Percentiles rank a stretch among this genome's conserved stretches.
phyloP scores from a whole-genome alignment of 192 early-diverging fungal species.

The Spizellomyces sp. region DNA sequence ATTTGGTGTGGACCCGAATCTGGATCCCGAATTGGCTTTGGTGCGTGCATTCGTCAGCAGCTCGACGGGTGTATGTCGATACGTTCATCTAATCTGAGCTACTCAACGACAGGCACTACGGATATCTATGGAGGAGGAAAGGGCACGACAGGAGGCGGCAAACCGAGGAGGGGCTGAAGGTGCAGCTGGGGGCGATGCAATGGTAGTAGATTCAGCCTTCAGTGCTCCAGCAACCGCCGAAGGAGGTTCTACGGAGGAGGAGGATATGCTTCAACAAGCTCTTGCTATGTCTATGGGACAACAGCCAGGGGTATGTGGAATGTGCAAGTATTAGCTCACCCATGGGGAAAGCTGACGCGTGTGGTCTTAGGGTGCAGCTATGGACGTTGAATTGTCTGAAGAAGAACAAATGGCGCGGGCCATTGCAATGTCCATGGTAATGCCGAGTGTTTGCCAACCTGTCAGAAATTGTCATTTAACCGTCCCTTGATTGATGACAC shows the following conservation, averaged over 20 bases:
- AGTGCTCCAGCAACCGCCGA: slow-evolving; percentile 22
- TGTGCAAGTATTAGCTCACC: slow-evolving; percentile 4
- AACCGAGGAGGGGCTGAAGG: slow-evolving; percentile 10
- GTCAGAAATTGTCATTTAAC: slow-evolving; percentile 9
- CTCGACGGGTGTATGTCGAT: neutral
- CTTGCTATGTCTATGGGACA: slow-evolving; percentile 70
- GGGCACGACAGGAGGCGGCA: slow-evolving; percentile 78
- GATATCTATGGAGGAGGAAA: slow-evolving; percentile 96
- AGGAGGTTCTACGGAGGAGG: slow-evolving; percentile 45
- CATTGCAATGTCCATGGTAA: slow-evolving; percentile 74
- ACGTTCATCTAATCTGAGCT: neutral
- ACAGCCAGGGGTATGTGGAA: slow-evolving; percentile 9
- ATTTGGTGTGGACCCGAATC: slow-evolving; percentile 90
- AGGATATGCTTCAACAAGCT: slow-evolving; percentile 68
- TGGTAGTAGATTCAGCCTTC: slow-evolving; percentile 44
- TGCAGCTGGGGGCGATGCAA: slow-evolving; percentile 30
- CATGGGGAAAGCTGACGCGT: too few relatives aligned
- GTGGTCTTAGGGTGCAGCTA: too few relatives aligned
- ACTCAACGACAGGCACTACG: slow-evolving; percentile 67
- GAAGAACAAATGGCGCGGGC: slow-evolving; percentile 75
- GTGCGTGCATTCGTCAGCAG: slow-evolving; percentile 34
- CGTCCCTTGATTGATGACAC: slow-evolving; percentile 8
- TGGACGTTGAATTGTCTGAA: slow-evolving; percentile 74
- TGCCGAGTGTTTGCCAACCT: neutral
- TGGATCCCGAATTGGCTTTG: slow-evolving; percentile 93